Conservation (phyloP, 768 basidiomycete genomes). For the Tricholoma sp. region DNA sequence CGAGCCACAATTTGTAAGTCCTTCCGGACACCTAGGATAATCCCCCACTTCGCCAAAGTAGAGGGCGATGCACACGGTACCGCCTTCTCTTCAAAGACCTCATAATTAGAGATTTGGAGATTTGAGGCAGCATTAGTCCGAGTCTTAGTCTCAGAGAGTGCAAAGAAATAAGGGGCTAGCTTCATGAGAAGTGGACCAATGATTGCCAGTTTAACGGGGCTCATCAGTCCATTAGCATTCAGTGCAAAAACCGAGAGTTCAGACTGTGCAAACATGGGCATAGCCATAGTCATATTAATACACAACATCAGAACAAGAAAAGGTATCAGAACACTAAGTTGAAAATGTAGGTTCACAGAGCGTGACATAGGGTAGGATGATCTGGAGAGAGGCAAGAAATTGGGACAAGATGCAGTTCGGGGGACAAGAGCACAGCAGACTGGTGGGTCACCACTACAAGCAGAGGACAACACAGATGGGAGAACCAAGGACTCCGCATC, state of each 20-base stretch:
- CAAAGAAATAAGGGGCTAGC: conserved; percentile 5
- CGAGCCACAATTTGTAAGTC: conserved; percentile 3
- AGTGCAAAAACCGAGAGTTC: too few species aligned
- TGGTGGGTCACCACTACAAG: not conserved
- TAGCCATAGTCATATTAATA: not conserved
- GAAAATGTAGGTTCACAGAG: not conserved
- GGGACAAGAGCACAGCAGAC: not conserved
- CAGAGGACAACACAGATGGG: not conserved
- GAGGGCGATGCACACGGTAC: not conserved
- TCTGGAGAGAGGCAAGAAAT: not conserved
- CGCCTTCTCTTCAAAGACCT: too few species aligned
- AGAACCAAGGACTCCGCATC: not conserved
- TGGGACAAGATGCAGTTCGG: not conserved
- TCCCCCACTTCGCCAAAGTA: conserved; percentile 3
- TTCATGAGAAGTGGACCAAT: too few species aligned
- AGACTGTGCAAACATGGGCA: too few species aligned
- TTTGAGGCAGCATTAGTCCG: too few species aligned
- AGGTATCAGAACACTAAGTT: not conserved
- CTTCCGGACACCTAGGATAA: conserved; percentile 6
- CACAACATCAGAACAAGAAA: too few species aligned
- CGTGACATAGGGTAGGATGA: not conserved
- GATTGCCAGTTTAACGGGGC: too few species aligned
- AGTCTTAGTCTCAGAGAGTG: too few species aligned
- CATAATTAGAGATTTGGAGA: too few species aligned
- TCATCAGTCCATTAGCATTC: too few species aligned